Base-by-base conservation (phyloP, 2,329 filamentous ascomycete species). In the Fusarium metavorans region DNA sequence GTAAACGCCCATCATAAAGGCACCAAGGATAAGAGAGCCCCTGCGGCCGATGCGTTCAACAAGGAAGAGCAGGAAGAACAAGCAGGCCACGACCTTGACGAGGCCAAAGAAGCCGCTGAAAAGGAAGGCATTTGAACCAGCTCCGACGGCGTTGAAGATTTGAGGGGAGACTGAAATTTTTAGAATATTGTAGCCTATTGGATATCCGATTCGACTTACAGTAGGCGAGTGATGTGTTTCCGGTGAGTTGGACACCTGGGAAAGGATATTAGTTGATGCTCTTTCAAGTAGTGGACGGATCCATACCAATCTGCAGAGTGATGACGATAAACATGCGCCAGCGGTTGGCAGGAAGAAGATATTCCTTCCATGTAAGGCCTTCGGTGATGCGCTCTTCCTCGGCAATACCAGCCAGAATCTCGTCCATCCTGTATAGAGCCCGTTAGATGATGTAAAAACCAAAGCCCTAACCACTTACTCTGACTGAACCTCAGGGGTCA, bases 81-180 rank as follows among this genome's bases (percentile, higher is more conserved):
- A 67, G 50, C 86, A 86, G 5, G 86, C 85, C 0, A 87, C 80
- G 27, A 88, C 85, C 77, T 89, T 89, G 68, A 87, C 84, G 9
- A 88, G 79, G 4, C 87, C 87, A 50, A 89, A 89, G 78, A 88
- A 87, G 11, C 87, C 87, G 1, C 85, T 88, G 61, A 89, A 83
- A 9, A 88, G 81, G 43, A 87, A 84, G 34, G 82, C 80, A n/a
- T 85, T 81, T 48, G 84, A 79, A 6, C 86, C 86, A 7, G 86
- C 86, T 5, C 87, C 87, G 11, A 88, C 85, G 4, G 86, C 82
- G 16, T 81, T 80, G 79, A 89, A 89, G 45, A 89, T 85, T 74
- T 89, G 87, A 1, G 85, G 87, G 2, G 86, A 86, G 73, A 87
- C 82, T 83, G 25, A 7, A 8, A 5, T 1, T 4, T 32, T 74